Base-by-base conservation (phyloP, 257 asterid species). In the Solanum bukasovii region DNA sequence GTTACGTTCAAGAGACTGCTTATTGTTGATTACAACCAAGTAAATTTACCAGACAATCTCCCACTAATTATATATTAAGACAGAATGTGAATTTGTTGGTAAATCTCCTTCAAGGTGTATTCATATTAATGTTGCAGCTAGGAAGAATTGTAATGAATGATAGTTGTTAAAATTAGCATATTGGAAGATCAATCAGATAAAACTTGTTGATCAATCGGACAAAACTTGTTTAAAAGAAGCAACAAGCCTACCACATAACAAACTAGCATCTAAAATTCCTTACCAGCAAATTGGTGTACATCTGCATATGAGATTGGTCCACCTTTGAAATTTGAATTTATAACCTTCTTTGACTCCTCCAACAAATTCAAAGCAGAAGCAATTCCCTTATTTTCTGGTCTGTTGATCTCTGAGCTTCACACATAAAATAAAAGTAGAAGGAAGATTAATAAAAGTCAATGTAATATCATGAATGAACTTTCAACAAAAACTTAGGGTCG, bases 251-350 rank as follows among this genome's bases (percentile, higher is more conserved):
- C 12, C 83, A 12, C 21, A 12, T 21, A 37, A 75, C 12, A 11
- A 23, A 75, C 59, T 75, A 75, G 59, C 83, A 73, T 75, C 59
- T 75, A 10, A 20, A 21, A 37, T 38, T n/a, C 33, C 83, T 37
- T 75, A 75, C 83, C 83, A 21, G 34, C 96, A 83, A 20, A 87
- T 38, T 94, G 98, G 90, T 96, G 91, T 86, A 97, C 96, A 93
- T 97, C 98, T 40, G 98, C 95, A 91, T 95, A 95, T 29, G 98
- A 90, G 85, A 96, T 96, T n/a, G 95, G 98, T 81, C 98, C 98
- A 13, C 96, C 98, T 91, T 93, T 94, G 63, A 98, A 93, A 46
- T 93, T 89, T 6, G 95, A 89, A 91, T 97, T 98, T 73, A 96
- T 92, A 90, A 96, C 98, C 94, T 95, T 97, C 92, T 97, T 97